Evolutionary conservation across 2,329 filamentous ascomycete species (phyloP).

Genomic region (Neofusicoccum sp.): DNA sequence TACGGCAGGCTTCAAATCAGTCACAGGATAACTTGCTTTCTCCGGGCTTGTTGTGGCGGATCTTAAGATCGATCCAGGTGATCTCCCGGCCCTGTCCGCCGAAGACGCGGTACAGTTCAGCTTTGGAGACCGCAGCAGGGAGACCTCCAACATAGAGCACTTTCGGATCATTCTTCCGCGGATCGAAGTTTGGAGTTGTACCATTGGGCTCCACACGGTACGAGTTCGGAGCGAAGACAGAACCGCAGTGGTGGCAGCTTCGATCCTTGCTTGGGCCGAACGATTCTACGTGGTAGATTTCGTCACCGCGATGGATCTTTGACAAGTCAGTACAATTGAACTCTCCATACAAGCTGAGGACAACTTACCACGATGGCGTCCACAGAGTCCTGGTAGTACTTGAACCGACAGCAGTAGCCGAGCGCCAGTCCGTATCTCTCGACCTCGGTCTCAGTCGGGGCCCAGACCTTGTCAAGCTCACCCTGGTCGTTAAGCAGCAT

Average conservation of each 20-base stretch:
- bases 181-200: background rate
- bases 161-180: background rate
- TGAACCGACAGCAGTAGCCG: slow-evolving; percentile 6
- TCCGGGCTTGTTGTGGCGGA: background rate
- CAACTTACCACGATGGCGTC: slow-evolving; percentile 5
- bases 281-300: slow-evolving; percentile 5
- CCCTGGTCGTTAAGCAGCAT: background rate
- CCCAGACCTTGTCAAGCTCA: slow-evolving; percentile 19
- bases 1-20: background rate
- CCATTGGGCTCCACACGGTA: background rate
- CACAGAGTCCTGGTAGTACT: slow-evolving; percentile 12
- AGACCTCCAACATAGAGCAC: slow-evolving; percentile 14
- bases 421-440: background rate
- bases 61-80: background rate
- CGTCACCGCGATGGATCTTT: background rate
- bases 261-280: background rate
- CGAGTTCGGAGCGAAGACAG: background rate
- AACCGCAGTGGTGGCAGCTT: background rate
- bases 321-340: background rate
- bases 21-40: background rate
- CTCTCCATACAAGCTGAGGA: background rate
- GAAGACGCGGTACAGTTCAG: slow-evolving; percentile 2
- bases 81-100: background rate
- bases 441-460: background rate
- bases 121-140: slow-evolving; percentile 1